phyloP scores from a whole-genome alignment of 208 protist genomes.

The Vickermania spadyakhi region DNA sequence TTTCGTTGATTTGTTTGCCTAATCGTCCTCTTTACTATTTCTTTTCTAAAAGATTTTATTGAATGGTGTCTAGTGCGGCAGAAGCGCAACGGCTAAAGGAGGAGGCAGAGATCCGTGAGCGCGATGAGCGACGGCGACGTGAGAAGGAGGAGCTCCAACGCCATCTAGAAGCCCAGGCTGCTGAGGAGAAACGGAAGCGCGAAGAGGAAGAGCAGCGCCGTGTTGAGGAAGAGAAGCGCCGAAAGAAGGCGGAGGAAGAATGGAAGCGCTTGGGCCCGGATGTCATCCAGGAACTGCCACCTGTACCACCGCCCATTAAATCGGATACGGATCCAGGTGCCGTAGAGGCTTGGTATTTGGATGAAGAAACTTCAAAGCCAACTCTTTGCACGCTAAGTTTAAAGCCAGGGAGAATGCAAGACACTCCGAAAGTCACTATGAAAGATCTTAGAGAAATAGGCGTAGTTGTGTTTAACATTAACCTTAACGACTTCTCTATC shows the following conservation, averaged over 20 bases:
- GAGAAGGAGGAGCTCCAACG: conserved; percentile 73
- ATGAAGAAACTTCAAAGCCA: conserved; percentile 70
- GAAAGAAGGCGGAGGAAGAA: conserved; percentile 62
- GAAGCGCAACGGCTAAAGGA: conserved; percentile 54
- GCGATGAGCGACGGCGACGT: conserved; percentile 49
- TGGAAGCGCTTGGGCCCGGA: conserved; percentile 74
- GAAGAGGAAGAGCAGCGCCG: conserved; percentile 46
- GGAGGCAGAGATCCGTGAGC: conserved; percentile 76
- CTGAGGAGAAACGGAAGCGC: conserved; percentile 44
- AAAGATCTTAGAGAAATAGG: conserved; percentile 75
- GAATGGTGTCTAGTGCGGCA: conserved; percentile 17
- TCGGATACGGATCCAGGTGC: conserved; percentile 32
- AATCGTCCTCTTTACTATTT: neutral
- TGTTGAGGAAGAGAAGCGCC: conserved; percentile 60
- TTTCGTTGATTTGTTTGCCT: conserved; percentile 1
- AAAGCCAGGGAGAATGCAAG: conserved; percentile 49
- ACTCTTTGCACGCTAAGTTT: conserved; percentile 54
- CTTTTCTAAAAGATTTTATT: neutral
- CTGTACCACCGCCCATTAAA: conserved; percentile 56
- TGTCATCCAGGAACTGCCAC: conserved; percentile 71
- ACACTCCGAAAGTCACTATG: conserved; percentile 37
- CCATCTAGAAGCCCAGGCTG: conserved; percentile 36
- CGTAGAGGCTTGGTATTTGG: conserved; percentile 76
- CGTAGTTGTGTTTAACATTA: conserved; percentile 68
- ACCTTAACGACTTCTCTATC: conserved; percentile 76